These are phyloP conservation scores for Escovopsis sp. DNA, from an alignment of 2,329 filamentous ascomycete genomes.

Conservation along the genomic window DNA sequence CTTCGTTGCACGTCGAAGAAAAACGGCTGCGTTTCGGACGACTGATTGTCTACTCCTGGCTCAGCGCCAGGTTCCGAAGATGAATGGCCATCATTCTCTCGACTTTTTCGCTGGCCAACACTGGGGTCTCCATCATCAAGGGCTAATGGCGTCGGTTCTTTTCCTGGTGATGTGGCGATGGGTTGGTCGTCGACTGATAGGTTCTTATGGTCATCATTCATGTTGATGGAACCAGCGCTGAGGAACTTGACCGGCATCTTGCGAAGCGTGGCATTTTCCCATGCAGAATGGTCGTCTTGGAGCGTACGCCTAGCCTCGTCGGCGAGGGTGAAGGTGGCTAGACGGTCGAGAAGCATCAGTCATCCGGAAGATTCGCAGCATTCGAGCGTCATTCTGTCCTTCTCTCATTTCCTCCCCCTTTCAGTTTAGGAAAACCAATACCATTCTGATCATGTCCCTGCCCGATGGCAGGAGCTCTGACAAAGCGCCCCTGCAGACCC, in stretches of 20 bases:
- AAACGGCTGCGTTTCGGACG: conserved; percentile 13
- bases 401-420: too few species aligned
- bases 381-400: too few species aligned
- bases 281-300: conserved; percentile 27
- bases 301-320: conserved; percentile 38
- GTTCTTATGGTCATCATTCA: conserved; percentile 8
- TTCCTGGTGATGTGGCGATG: background rate
- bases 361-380: background rate
- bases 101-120: background rate
- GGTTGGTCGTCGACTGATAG: conserved; percentile 8
- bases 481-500: background rate
- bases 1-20: conserved; percentile 21
- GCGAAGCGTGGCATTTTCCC: conserved; percentile 28
- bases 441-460: too few species aligned
- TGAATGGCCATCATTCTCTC: background rate
- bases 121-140: background rate
- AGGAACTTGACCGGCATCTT: conserved; percentile 36
- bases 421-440: too few species aligned
- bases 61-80: conserved; percentile 3
- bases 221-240: conserved; percentile 35
- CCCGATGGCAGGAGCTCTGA: background rate
- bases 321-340: conserved; percentile 25
- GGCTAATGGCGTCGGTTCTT: background rate
- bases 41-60: conserved; percentile 10
- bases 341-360: conserved; percentile 10